Evolutionary conservation across 257 asterid species (phyloP), one percentile per base, ranked within the genome.

Genomic region (Primulina eburnea): DNA sequence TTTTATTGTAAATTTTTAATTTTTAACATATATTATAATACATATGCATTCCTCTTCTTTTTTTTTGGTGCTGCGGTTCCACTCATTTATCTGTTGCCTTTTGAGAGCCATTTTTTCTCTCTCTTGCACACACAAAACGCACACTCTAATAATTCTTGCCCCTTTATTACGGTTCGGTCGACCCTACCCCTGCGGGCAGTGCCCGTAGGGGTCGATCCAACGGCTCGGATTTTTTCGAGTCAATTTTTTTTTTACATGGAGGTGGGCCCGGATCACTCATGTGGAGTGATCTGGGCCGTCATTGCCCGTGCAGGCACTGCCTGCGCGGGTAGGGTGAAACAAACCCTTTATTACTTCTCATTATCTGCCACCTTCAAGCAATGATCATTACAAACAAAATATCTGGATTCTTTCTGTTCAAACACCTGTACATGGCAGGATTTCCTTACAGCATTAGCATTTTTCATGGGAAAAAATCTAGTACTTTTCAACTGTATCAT

Each of bases 41-140:
- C 69, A 56, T 43, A 43, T 50, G 2, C 21, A 68, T 70, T n/a
- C n/a, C n/a, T n/a, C n/a, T 77, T 65, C 81, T 76, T 8, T 12
- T 50, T 50, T 5, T 50, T 75, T 84, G 78, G 67, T 75, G 80
- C 77, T 77, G 90, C 89, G 82, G 87, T 77, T 82, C 89, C 89
- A 89, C 96, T 90, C 87, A 88, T 90, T 87, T 87, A 86, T 77
- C 60, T 17, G 57, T 16, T 78, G 90, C 91, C 85, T 90, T 90
- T 82, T 52, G 59, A 65, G 92, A 92, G 84, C 82, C 89, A 89
- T 73, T 76, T 52, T 8, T 28, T 11, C 35, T 72, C 67, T 76
- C 53, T 29, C 17, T n/a, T n/a, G 55, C 71, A 17, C 67, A n/a
- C 73, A 30, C 78, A 17, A 52, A 18, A 69, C 32, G 12, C 55